Percentiles rank a stretch among this genome's conserved stretches.
These are phyloP conservation scores for Fusarium longipes DNA, from an alignment of 2,329 filamentous ascomycete genomes.

Conservation along the genomic window DNA sequence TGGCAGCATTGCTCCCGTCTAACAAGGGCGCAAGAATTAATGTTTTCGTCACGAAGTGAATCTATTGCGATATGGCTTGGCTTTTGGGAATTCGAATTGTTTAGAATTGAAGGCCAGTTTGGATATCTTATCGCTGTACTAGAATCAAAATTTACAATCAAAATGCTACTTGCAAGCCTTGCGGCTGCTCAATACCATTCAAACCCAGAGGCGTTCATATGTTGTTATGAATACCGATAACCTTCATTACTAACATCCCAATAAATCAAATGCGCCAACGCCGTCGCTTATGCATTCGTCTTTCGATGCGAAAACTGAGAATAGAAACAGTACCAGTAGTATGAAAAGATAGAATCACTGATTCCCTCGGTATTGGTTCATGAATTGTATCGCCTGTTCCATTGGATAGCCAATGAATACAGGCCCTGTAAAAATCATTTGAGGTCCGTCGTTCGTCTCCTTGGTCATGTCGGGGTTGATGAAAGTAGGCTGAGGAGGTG, in stretches of 20 bases:
- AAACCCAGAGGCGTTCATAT: background rate
- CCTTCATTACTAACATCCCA: constrained; percentile 33
- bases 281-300: constrained; percentile 47
- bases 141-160: constrained; percentile 17
- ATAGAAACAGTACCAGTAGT: constrained; percentile 16
- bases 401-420: constrained; percentile 93
- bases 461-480: constrained; percentile 58
- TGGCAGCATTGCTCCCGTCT: too few species aligned
- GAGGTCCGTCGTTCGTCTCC: constrained; percentile 57
- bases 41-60: too few species aligned
- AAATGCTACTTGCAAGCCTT: constrained; percentile 20
- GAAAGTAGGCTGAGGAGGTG: constrained; percentile 61
- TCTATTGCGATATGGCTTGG: too few species aligned
- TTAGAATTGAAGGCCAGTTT: too few species aligned
- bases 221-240: constrained; percentile 9
- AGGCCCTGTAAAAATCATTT: constrained; percentile 90
- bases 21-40: too few species aligned
- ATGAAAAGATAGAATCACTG: constrained; percentile 38
- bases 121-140: constrained; percentile 39
- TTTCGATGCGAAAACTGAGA: constrained; percentile 16
- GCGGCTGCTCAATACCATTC: background rate
- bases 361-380: constrained; percentile 67
- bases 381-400: constrained; percentile 81
- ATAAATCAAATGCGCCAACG: constrained; percentile 40
- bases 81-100: too few species aligned